phyloP scores from a whole-genome alignment of 2,329 filamentous ascomycete genomes.

The Penicillium sp. region DNA sequence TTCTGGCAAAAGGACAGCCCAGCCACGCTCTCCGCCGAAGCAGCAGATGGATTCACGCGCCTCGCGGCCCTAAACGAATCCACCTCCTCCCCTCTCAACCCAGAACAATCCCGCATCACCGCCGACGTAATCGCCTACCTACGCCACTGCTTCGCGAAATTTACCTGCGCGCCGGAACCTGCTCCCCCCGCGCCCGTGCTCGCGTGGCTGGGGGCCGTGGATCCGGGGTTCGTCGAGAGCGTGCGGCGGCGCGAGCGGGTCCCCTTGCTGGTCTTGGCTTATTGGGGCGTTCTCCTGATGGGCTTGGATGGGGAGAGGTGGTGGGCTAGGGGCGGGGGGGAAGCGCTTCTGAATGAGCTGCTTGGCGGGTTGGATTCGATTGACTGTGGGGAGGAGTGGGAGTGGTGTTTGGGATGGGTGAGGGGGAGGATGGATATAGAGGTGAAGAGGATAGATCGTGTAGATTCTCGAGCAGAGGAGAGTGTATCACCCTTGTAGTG shows the following conservation, averaged over 20 bases:
- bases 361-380: background rate
- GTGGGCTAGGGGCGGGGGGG: slow-evolving; percentile 33
- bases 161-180: slow-evolving; percentile 25
- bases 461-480: too few species aligned
- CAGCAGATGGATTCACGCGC: slow-evolving; percentile 25
- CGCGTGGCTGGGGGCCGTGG: slow-evolving; percentile 33
- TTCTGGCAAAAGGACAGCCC: slow-evolving; percentile 53
- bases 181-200: slow-evolving; percentile 28
- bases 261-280: slow-evolving; percentile 30
- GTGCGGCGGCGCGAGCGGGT: slow-evolving; percentile 26
- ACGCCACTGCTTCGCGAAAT: slow-evolving; percentile 33
- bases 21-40: slow-evolving; percentile 24
- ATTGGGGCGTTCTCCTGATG: slow-evolving; percentile 34
- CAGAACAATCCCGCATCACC: background rate
- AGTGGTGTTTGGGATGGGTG: background rate
- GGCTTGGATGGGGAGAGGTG: slow-evolving; percentile 29
- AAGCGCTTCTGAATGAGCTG: slow-evolving; percentile 20
- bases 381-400: background rate
- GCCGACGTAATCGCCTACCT: slow-evolving; percentile 27
- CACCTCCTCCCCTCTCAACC: too few species aligned
- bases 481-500: too few species aligned
- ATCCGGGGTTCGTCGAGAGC: slow-evolving; percentile 28
- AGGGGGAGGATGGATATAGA: background rate
- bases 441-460: background rate
- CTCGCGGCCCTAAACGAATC: slow-evolving; percentile 10